Evolutionary conservation across 73 alveolate species (phyloP).

Genomic region (Paramecium primaurelia): DNA sequence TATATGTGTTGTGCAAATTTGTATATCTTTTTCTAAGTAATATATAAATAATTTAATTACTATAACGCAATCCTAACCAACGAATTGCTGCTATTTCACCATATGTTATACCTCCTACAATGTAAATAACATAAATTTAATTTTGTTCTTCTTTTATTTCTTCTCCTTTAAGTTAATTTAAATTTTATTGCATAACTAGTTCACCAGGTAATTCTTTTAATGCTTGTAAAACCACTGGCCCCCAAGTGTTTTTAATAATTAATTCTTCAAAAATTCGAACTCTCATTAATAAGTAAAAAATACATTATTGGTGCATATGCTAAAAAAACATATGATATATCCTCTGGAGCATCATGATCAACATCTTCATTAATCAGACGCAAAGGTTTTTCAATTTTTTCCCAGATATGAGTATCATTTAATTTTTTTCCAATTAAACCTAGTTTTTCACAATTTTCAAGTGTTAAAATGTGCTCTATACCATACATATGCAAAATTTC

Average conservation of each 20-base stretch:
- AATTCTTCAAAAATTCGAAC: slow-evolving; percentile 34
- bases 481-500: slow-evolving; percentile 61
- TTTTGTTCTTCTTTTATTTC: background rate
- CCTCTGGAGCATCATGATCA: slow-evolving; percentile 63
- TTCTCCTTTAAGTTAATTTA: background rate
- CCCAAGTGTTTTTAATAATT: background rate
- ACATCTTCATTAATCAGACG: slow-evolving; percentile 59
- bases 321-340: slow-evolving; percentile 57
- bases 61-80: background rate
- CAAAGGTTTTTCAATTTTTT: slow-evolving; percentile 27
- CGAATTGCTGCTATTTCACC: slow-evolving; percentile 72
- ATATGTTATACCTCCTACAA: slow-evolving; percentile 82
- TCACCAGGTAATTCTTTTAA: slow-evolving; percentile 59
- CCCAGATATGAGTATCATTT: slow-evolving; percentile 43
- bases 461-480: slow-evolving; percentile 16
- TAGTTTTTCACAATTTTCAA: slow-evolving; percentile 57
- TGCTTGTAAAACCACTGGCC: background rate
- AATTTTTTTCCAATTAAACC: slow-evolving; percentile 61
- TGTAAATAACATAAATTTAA: slow-evolving; percentile 63
- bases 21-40: background rate
- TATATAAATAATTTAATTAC: background rate
- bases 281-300: slow-evolving; percentile 29
- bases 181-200: background rate
- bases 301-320: slow-evolving; percentile 64
- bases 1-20: background rate